Percentiles rank a stretch among this genome's conserved stretches.
Evolutionary conservation across 108 stramenopile genomes (phyloP).

Genomic region (Halocafeteria seosinensis): DNA sequence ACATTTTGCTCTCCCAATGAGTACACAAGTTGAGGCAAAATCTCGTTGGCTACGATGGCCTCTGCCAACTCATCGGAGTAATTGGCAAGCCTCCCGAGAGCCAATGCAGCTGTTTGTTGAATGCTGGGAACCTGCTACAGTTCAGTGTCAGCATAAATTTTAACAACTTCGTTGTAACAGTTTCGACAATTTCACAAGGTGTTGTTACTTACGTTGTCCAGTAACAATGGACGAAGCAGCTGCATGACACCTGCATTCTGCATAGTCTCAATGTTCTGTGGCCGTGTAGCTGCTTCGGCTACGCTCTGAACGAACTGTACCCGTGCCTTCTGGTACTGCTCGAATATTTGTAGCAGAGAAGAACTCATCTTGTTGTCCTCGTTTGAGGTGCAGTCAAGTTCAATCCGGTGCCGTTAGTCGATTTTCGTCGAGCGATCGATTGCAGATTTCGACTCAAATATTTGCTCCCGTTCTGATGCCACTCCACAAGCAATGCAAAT

Average conservation of each 20-base stretch:
- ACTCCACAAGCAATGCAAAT: too few relatives aligned
- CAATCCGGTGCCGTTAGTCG: neutral
- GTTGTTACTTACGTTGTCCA: slow-evolving; percentile 47
- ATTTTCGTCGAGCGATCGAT: slow-evolving; percentile 57
- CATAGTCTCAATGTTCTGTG: slow-evolving; percentile 51
- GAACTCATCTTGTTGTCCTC: neutral
- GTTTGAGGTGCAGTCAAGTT: neutral
- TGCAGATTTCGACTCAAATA: slow-evolving; percentile 52
- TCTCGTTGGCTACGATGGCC: slow-evolving; percentile 48
- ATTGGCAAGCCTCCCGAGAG: slow-evolving; percentile 44
- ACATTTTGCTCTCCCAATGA: slow-evolving; percentile 48
- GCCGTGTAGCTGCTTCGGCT: slow-evolving; percentile 45
- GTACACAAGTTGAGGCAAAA: slow-evolving; percentile 51
- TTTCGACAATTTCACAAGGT: too few relatives aligned
- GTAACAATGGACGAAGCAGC: slow-evolving; percentile 38
- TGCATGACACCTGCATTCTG: slow-evolving; percentile 55
- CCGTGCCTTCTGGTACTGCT: slow-evolving; percentile 24
- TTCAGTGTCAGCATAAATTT: too few relatives aligned
- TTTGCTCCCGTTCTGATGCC: too few relatives aligned
- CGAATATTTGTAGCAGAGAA: slow-evolving; percentile 9
- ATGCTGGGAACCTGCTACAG: slow-evolving; percentile 32
- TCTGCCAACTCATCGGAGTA: slow-evolving; percentile 48
- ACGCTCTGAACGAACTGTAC: slow-evolving; percentile 39
- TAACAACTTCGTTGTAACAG: too few relatives aligned
- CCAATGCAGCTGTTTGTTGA: slow-evolving; percentile 46